Percentiles rank a stretch among this genome's conserved stretches.
phyloP scores from a whole-genome alignment of 306 rosid species.

The peach (Prunus persica) region DNA sequence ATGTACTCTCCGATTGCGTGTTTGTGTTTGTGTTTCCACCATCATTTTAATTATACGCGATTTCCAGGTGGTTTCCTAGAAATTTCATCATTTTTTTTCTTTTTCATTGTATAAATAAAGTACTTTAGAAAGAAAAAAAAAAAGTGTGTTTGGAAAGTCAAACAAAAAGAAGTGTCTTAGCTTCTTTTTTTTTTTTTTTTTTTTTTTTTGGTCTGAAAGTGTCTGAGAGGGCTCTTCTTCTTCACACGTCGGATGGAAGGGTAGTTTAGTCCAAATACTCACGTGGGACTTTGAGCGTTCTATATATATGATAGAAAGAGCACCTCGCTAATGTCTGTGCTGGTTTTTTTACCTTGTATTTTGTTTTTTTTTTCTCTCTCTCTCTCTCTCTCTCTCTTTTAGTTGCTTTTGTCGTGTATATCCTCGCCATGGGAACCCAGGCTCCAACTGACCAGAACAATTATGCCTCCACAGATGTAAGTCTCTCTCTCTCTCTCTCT shows the following conservation, averaged over 20 bases:
- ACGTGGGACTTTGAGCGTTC: background rate
- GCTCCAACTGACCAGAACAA: conserved; percentile 5
- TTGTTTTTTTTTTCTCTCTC: background rate
- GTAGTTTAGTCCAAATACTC: background rate
- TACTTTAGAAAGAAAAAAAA: background rate
- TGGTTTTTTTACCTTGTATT: background rate
- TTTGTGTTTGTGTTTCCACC: too few species aligned
- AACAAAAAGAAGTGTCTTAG: background rate
- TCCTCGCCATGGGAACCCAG: conserved; percentile 41
- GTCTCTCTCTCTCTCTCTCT: conserved; percentile 23
- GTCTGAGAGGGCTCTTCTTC: background rate
- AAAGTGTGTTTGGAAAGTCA: background rate
- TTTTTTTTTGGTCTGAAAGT: too few species aligned
- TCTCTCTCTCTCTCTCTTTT: background rate
- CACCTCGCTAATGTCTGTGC: background rate
- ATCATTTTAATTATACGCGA: background rate
- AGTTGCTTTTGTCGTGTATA: background rate
- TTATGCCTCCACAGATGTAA: conserved; percentile 14
- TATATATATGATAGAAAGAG: background rate
- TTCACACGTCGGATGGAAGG: background rate
- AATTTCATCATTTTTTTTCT: background rate
- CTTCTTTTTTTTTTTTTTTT: background rate
- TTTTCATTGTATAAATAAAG: background rate
- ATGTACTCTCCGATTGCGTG: too few species aligned
- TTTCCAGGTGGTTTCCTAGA: background rate